These are phyloP conservation scores for Phaeosphaeria sp. DNA, from an alignment of 2,329 filamentous ascomycete genomes.

Conservation along the genomic window DNA sequence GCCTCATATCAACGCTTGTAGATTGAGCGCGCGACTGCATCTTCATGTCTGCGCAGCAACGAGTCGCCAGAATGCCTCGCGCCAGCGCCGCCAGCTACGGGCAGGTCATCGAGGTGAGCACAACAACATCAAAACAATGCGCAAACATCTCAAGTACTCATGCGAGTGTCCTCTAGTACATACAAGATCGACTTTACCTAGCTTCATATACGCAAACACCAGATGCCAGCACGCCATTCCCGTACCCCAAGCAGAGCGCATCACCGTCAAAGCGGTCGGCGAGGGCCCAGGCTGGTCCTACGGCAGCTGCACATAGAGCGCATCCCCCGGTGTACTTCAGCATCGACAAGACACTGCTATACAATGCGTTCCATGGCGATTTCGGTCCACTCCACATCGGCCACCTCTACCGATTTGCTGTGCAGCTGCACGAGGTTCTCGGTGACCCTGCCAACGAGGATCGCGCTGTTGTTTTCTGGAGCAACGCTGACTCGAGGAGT, in stretches of 20 bases:
- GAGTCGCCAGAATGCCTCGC: slow-evolving; percentile 39
- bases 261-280: slow-evolving; percentile 81
- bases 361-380: slow-evolving; percentile 98
- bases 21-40: slow-evolving; percentile 20
- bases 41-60: slow-evolving; percentile 36
- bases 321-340: slow-evolving; percentile 89
- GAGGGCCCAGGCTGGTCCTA: slow-evolving; percentile 66
- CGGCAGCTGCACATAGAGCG: slow-evolving; percentile 59
- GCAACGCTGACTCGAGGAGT: slow-evolving; percentile 89
- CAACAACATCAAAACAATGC: slow-evolving; percentile 35
- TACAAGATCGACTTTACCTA: slow-evolving; percentile 87
- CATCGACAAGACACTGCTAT: slow-evolving; percentile 88
- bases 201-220: slow-evolving; percentile 88
- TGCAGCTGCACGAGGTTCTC: slow-evolving; percentile 93
- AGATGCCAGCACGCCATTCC: slow-evolving; percentile 82
- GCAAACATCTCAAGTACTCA: slow-evolving; percentile 15
- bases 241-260: slow-evolving; percentile 71
- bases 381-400: slow-evolving; percentile 98
- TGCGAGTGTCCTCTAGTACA: slow-evolving; percentile 22
- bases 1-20: not conserved
- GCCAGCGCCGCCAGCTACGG: slow-evolving; percentile 66
- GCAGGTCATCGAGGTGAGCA: slow-evolving; percentile 93
- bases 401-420: slow-evolving; percentile 94
- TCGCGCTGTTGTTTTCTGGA: slow-evolving; percentile 94
- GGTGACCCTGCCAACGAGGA: slow-evolving; percentile 90